Conservation (phyloP, 805 yeast genomes). For the Metschnikowia cerradonensis region DNA sequence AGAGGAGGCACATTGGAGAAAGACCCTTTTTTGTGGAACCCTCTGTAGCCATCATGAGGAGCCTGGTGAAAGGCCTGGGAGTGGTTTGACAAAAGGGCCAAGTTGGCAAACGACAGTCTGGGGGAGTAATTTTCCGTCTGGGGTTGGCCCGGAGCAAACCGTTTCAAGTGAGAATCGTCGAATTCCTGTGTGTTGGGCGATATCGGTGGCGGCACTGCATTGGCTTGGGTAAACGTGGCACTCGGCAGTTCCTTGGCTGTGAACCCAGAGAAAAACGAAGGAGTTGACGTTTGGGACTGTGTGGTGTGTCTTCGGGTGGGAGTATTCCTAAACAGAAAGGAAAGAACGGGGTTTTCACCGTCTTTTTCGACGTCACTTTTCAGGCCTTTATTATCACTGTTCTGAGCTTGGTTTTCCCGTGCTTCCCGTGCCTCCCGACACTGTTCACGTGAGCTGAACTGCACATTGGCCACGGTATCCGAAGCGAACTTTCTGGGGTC, state of each 20-base stretch:
- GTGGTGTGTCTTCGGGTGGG: constrained; percentile 3
- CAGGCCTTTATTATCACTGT: neutral
- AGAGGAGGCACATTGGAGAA: constrained; percentile 42
- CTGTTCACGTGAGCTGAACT: neutral
- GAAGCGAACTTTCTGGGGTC: neutral
- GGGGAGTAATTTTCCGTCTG: constrained; percentile 14
- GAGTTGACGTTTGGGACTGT: constrained; percentile 6
- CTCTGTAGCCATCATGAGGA: constrained; percentile 28
- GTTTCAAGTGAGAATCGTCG: neutral
- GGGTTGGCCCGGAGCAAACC: constrained; percentile 2
- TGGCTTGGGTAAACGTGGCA: neutral
- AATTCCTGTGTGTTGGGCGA: constrained; percentile 9
- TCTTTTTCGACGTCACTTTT: neutral
- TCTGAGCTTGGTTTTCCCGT: too few species aligned
- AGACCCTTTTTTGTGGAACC: constrained; percentile 35
- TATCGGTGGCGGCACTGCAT: neutral
- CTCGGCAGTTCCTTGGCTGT: constrained; percentile 2
- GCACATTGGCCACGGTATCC: neutral
- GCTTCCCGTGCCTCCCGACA: neutral
- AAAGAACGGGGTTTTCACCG: constrained; percentile 3
- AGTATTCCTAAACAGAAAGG: constrained; percentile 7
- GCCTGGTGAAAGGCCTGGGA: constrained; percentile 2
- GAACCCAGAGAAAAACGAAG: constrained; percentile 1
- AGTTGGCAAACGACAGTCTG: constrained; percentile 13
- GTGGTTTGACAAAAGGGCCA: constrained; percentile 3